Evolutionary conservation across 306 rosid species (phyloP).

Genomic region (Geum urbanum): DNA sequence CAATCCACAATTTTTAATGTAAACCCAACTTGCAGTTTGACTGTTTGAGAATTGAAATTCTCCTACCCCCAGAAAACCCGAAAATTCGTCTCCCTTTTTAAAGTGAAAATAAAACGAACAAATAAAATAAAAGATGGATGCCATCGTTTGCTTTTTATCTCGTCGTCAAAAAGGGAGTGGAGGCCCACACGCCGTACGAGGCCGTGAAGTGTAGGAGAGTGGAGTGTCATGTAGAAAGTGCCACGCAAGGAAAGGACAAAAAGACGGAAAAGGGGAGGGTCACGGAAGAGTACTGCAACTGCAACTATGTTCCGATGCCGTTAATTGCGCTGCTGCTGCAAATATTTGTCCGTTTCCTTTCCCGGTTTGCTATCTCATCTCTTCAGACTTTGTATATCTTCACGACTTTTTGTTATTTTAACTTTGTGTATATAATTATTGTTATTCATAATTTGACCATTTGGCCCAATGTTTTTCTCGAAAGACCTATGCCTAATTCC

Average conservation of each 20-base stretch:
- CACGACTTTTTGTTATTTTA: too few species aligned
- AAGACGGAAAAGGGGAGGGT: constrained; percentile 4
- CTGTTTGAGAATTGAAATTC: too few species aligned
- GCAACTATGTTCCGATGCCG: constrained; percentile 12
- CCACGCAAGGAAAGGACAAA: constrained; percentile 10
- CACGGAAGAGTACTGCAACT: constrained; percentile 25
- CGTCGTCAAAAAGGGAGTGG: not conserved
- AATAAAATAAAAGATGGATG: not conserved
- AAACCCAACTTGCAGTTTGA: constrained; percentile 7
- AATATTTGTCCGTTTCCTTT: not conserved
- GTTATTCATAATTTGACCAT: too few species aligned
- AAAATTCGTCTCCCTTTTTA: not conserved
- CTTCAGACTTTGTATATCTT: too few species aligned
- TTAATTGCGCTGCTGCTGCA: constrained; percentile 16
- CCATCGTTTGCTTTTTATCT: constrained; percentile 10
- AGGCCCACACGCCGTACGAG: not conserved
- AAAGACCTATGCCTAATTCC: too few species aligned
- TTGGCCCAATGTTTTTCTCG: too few species aligned
- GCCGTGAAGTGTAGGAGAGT: not conserved
- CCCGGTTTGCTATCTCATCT: too few species aligned
- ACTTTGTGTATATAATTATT: too few species aligned
- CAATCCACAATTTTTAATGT: not conserved
- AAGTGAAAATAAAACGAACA: not conserved
- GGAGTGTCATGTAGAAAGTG: not conserved
- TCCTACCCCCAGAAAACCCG: not conserved